Base-by-base conservation (phyloP, 768 basidiomycete genomes). In the Tulasnella sp. region DNA sequence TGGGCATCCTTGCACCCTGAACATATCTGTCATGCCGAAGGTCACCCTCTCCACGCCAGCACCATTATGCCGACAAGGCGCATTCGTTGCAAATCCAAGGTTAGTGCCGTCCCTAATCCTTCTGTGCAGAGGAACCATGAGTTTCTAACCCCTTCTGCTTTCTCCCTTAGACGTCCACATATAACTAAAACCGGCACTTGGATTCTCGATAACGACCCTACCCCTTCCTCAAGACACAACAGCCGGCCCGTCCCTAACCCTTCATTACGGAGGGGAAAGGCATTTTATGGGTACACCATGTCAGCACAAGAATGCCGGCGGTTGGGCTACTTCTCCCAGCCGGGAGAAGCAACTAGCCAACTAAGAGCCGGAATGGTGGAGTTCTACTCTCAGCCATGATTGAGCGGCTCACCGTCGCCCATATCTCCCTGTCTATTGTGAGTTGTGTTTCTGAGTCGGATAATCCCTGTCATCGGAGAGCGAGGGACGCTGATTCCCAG, bases 301-400 rank as follows among this genome's bases (percentile, higher is more conserved):
- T 68, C 62, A 27, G 24, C 62, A 14, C 62, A 68, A 36, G 62
- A 68, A 68, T 34, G 62, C 62, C 27, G 62, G 31, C 62, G 31
- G 12, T 68, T 68, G 12, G 62, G 27, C 62, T 68, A 6, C 16
- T 34, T 68, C 62, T 68, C 62, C 36, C 62, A 68, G 34, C 62
- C 62, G 27, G 62, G 4, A 27, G 62, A 27, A 1, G 62, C 27
- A 27, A 68, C 8, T 10, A 68, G 62, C 62, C 62, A 68, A 68
- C 24, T 36, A 19, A 27, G 34, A 36, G 62, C 62, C 36, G 62
- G 62, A 27, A 68, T 68, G 62, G 62, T 68, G 31, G 24, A 68
- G 34, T 68, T 68, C 62, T 68, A 68, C 62, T 68, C 62, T 34
- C 62, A 68, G 62, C 62, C 62, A 68, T 68, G 62, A 68, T 31